phyloP scores from a whole-genome alignment of 2,329 filamentous ascomycete species.

The Cordyceps pruinosa region DNA sequence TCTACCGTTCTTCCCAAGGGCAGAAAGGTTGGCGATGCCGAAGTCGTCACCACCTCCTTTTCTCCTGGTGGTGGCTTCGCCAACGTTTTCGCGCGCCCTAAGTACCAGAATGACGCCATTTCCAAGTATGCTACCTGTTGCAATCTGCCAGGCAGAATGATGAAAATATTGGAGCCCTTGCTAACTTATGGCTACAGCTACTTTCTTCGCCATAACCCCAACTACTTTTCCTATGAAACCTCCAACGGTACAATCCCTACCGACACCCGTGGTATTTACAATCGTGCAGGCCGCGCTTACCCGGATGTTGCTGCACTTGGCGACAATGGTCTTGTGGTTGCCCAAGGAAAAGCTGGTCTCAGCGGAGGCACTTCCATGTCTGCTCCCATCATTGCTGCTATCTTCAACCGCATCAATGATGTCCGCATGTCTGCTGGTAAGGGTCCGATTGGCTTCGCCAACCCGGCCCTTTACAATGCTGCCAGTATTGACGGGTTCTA shows the following conservation, averaged over 20 bases:
- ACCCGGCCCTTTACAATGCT: conserved; percentile 11
- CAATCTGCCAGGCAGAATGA: no score
- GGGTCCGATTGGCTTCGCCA: conserved; percentile 29
- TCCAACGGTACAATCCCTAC: conserved; percentile 27
- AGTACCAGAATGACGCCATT: conserved; percentile 38
- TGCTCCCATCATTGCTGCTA: conserved; percentile 15
- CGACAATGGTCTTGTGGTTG: conserved; percentile 35
- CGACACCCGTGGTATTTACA: conserved; percentile 34
- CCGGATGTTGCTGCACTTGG: conserved; percentile 40
- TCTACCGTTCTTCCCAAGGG: conserved; percentile 39
- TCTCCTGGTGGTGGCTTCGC: conserved; percentile 22
- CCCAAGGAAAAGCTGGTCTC: conserved; percentile 34
- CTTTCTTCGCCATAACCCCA: conserved; percentile 22
- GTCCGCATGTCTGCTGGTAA: conserved; percentile 24
- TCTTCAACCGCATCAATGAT: conserved; percentile 18
- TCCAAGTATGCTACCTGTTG: conserved; percentile 11
- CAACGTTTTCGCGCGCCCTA: conserved; percentile 37
- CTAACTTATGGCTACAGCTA: conserved; percentile 22
- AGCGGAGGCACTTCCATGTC: conserved; percentile 29
- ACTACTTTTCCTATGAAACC: conserved; percentile 23
- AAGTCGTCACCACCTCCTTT: conserved; percentile 41
- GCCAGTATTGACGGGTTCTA: conserved; percentile 10
- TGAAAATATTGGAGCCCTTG: no score
- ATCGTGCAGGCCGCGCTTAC: conserved; percentile 29
- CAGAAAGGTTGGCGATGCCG: conserved; percentile 36